Base-by-base conservation (phyloP, 2,329 filamentous ascomycete genomes). In the Fusarium miscanthi region DNA sequence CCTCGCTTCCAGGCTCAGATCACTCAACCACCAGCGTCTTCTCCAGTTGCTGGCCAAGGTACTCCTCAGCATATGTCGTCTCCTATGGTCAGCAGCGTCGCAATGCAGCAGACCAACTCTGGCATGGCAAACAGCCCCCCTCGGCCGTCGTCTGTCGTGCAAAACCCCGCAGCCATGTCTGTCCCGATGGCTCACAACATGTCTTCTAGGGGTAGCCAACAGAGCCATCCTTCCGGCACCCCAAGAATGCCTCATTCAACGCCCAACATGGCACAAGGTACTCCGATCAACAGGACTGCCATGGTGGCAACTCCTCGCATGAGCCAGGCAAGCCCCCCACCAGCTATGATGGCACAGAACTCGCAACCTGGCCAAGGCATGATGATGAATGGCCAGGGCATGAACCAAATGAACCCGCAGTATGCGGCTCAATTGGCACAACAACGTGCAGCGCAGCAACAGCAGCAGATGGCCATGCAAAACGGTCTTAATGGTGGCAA, bases 121-220 rank as follows among this genome's bases (percentile, higher is more conserved):
- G 91, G 87, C 74, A 91, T 93, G 85, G 90, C 90, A 25, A 89
- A 85, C 57, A 93, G 91, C 76, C 92, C 92, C 31, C 85, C 90
- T 23, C 85, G 91, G 48, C 90, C 92, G 21, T 84, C 90, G 2
- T 93, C 91, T 21, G 90, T 90, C 9, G 89, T 90, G 7, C 90
- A 91, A 69, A 88, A 86, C 58, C 87, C 82, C 4, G 84, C 87
- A 4, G 84, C 87, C 1, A 90, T 90, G 85, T 84, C 85, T 11
- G 89, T 85, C 1, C 87, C 89, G 8, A 90, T 90, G 86, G 82
- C 88, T 0, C 86, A 88, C 74, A 87, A 85, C 73, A 92, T 91
- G 89, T 90, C 88, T 60, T 85, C 88, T 25, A 86, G 89, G 69
- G 88, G 88, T 63, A 92, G 90, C 75, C 90, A 92, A 76, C 90